A percentile compares a stretch with the other conserved stretches of the same genome.
Conservation (phyloP, 2,329 filamentous ascomycete genomes). For the Fusarium redolens region DNA sequence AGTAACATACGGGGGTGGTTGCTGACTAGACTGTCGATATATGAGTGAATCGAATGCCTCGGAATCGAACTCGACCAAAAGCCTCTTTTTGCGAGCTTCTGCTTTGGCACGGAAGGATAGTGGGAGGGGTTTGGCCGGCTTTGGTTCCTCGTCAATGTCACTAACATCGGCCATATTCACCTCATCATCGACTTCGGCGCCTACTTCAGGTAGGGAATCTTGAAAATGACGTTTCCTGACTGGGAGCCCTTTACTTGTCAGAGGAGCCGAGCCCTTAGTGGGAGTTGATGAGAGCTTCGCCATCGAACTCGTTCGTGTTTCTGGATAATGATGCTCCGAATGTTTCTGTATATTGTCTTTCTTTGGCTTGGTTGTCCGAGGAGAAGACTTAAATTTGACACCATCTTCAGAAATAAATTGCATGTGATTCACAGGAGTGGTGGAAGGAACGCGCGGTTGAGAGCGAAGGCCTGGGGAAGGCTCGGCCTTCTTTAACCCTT, state of each 20-base stretch:
- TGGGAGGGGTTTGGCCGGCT: not conserved
- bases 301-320: not conserved
- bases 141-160: conserved; percentile 10
- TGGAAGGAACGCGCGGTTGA: not conserved
- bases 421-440: not conserved
- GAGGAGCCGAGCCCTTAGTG: not conserved
- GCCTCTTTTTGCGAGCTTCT: conserved; percentile 18
- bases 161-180: conserved; percentile 20
- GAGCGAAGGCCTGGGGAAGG: not conserved
- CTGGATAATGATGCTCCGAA: not conserved
- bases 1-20: conserved; percentile 41
- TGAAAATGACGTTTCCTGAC: not conserved
- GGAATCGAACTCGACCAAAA: conserved; percentile 36
- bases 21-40: conserved; percentile 50
- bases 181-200: conserved; percentile 9
- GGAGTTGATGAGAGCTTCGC: conserved; percentile 1
- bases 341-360: not conserved
- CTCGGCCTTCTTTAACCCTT: not conserved
- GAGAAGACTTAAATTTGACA: not conserved
- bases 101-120: conserved; percentile 6
- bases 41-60: conserved; percentile 54
- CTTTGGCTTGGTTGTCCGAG: not conserved
- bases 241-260: conserved; percentile 4
- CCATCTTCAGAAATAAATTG: not conserved
- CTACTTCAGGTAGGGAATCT: not conserved